Evolutionary conservation across 139 green algal species (phyloP).

Genomic region (Eudorina sp.): DNA sequence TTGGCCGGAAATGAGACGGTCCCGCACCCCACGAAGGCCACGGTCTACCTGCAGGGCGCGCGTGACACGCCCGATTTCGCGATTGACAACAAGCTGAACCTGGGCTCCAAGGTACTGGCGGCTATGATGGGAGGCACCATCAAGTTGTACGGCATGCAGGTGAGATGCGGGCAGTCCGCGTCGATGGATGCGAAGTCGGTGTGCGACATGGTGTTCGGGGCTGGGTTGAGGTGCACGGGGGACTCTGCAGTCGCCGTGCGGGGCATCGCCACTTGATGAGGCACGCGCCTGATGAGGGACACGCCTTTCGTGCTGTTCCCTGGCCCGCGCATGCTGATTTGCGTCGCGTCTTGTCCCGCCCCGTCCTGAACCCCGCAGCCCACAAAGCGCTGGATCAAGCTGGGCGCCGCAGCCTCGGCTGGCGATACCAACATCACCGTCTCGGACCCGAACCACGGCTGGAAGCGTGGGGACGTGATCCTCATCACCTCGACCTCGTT

Average conservation of each 20-base stretch:
- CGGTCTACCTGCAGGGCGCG: not conserved
- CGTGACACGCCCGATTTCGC: conserved; percentile 42
- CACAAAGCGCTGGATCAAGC: conserved; percentile 57
- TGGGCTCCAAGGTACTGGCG: conserved; percentile 52
- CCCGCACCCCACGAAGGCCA: conserved; percentile 11
- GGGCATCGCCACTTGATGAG: too few relatives aligned
- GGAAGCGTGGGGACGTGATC: conserved; percentile 48
- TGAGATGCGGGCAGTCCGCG: conserved; percentile 37
- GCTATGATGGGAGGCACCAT: conserved; percentile 51
- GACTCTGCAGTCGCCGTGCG: too few relatives aligned
- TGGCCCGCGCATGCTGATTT: too few relatives aligned
- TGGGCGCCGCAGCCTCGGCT: conserved; percentile 40
- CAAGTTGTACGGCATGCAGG: conserved; percentile 58
- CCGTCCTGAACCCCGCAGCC: too few relatives aligned
- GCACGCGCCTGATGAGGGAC: too few relatives aligned
- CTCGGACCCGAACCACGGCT: conserved; percentile 43
- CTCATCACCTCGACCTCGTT: conserved; percentile 64
- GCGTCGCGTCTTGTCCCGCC: too few relatives aligned
- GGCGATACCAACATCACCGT: conserved; percentile 52
- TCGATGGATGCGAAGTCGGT: too few relatives aligned
- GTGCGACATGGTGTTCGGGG: too few relatives aligned
- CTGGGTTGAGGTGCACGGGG: too few relatives aligned
- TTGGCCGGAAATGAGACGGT: conserved; percentile 12
- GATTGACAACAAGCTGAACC: conserved; percentile 43
- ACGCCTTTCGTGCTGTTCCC: too few relatives aligned